phyloP scores from a whole-genome alignment of 192 early-diverging fungal genomes.

The Backusella sp. region DNA sequence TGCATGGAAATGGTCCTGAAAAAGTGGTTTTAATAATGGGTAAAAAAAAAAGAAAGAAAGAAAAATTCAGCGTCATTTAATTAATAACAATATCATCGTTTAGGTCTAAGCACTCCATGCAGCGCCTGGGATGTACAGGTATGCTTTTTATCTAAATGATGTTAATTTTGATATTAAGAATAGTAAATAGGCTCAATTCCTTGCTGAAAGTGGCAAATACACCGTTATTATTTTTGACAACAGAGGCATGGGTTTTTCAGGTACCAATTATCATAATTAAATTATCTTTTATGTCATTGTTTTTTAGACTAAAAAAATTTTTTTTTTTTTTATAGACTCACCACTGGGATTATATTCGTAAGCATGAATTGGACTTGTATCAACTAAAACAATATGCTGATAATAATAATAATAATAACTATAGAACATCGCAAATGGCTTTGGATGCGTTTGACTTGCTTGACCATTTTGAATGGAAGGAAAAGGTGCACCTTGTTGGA shows the following conservation, averaged over 20 bases:
- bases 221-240: conserved; percentile 83
- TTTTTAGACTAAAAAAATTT: background rate
- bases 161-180: background rate
- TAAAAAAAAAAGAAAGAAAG: background rate
- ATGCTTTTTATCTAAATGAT: background rate
- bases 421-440: conserved; percentile 76
- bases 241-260: conserved; percentile 70
- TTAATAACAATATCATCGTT: background rate
- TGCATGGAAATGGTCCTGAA: conserved; percentile 68
- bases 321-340: conserved; percentile 39
- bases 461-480: conserved; percentile 71
- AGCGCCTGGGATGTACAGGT: conserved; percentile 47
- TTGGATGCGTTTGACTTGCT: conserved; percentile 67
- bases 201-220: conserved; percentile 64
- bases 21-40: conserved; percentile 79
- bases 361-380: background rate
- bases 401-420: background rate
- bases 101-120: conserved; percentile 27
- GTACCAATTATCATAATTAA: conserved; percentile 25
- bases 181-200: conserved; percentile 55
- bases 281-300: background rate
- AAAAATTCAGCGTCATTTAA: background rate
- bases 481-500: conserved; percentile 73
- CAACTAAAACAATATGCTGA: background rate
- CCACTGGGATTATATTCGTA: conserved; percentile 54